These are phyloP conservation scores for Daphne laureola DNA, from an alignment of 441 rosid genomes.

Conservation along the genomic window DNA sequence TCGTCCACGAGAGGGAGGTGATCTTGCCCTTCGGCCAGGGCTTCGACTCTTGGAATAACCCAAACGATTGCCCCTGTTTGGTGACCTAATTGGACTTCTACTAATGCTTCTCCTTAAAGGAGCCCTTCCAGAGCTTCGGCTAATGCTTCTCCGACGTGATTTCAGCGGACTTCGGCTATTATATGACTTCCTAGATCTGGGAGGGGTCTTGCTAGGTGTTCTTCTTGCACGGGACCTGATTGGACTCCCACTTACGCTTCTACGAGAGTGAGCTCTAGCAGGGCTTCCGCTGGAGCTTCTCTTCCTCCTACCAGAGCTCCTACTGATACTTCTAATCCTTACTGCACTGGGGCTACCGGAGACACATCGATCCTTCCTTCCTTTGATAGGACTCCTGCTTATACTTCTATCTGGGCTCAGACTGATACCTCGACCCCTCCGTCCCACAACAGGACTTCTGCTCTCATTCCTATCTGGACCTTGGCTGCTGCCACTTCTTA, in stretches of 20 bases:
- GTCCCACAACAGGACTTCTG: constrained; percentile 25
- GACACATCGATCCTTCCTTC: constrained; percentile 32
- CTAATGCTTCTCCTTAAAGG: constrained; percentile 45
- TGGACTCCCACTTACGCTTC: constrained; percentile 47
- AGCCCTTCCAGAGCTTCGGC: constrained; percentile 63
- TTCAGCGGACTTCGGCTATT: constrained; percentile 47
- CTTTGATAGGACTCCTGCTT: constrained; percentile 31
- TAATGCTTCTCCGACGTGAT: constrained; percentile 42
- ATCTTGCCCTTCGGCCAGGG: constrained; percentile 41
- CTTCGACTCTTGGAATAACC: constrained; percentile 57
- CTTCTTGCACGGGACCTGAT: constrained; percentile 26
- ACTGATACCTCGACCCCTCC: constrained; percentile 43
- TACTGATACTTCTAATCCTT: constrained; percentile 17
- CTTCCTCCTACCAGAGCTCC: constrained; percentile 21
- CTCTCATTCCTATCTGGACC: constrained; percentile 36
- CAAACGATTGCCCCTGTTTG: constrained; percentile 42
- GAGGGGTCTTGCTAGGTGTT: constrained; percentile 38
- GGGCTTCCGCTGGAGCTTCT: constrained; percentile 38
- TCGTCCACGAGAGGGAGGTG: constrained; percentile 54
- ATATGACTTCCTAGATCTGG: constrained; percentile 27
- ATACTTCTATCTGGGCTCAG: constrained; percentile 42
- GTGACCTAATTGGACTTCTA: constrained; percentile 53
- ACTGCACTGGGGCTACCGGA: constrained; percentile 18
- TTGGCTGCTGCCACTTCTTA: constrained; percentile 40
- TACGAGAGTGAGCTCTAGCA: constrained; percentile 21